Base-by-base conservation (phyloP, 805 yeast genomes). In the Metschnikowia gruessii region DNA sequence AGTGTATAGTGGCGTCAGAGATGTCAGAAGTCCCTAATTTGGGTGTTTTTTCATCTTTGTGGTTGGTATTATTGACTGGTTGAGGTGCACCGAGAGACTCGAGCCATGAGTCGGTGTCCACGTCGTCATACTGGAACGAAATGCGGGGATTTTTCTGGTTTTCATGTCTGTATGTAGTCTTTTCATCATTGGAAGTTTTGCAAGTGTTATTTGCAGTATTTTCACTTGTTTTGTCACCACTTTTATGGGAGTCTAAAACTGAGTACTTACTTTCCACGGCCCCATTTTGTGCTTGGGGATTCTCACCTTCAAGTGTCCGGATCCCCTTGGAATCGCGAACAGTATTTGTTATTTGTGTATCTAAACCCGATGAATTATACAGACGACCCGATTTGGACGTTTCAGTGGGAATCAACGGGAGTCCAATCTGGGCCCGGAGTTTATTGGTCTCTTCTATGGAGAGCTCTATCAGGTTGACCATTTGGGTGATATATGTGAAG, bases 401-500 rank as follows among this genome's bases (percentile, higher is more conserved):
- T 13, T 4, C 33, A 19, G 34, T 21, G 10, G 72, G 74, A 15
- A 80, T 72, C 1, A 83, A 82, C 31, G 74, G 72, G 45, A 82
- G 64, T 0, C 87, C 87, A 10, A 80, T 55, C 11, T 76, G 70
- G 6, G 64, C 50, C 19, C 88, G 63, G 7, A 80, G 65, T 52
- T 63, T 66, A 56, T 82, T 82, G 0, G 87, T 82, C 49, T 82
- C 85, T 48, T 76, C 81, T 1, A 82, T 62, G 62, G 58, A 62
- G 48, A 61, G 62, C 52, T 52, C 65, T 32, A 53, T 54, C 31
- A 39, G 50, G 32, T 39, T 47, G 8, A 48, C 46, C 45, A 54
- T 48, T 7, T 36, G 4, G n/a, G n/a, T n/a, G n/a, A n/a, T n/a
- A n/a, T n/a, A n/a, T n/a, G n/a, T n/a, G n/a, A n/a, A n/a, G n/a